Evolutionary conservation across 2,329 filamentous ascomycete species (phyloP).

Genomic region (Colletotrichum sp.): DNA sequence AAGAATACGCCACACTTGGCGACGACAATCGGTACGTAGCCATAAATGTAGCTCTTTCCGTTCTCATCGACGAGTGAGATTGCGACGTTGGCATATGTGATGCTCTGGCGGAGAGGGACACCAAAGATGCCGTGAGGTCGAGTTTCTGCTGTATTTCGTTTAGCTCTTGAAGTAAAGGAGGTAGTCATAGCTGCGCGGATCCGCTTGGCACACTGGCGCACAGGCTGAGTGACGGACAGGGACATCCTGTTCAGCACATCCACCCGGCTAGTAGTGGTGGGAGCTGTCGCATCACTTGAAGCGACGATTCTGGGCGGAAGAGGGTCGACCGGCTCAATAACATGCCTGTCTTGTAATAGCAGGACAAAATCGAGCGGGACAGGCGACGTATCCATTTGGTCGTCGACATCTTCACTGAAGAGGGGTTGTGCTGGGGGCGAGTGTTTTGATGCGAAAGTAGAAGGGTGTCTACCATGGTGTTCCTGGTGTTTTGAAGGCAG

Average conservation of each 20-base stretch:
- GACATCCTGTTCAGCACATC: constrained; percentile 13
- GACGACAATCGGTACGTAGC: constrained; percentile 97
- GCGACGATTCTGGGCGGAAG: background rate
- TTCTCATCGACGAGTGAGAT: constrained; percentile 94
- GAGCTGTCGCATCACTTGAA: constrained; percentile 22
- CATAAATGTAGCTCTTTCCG: constrained; percentile 96
- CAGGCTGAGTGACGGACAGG: constrained; percentile 12
- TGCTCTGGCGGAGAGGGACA: constrained; percentile 89
- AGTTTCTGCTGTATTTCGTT: constrained; percentile 39
- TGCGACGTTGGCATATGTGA: constrained; percentile 96
- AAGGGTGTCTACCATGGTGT: constrained; percentile 56
- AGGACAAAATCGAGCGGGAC: constrained; percentile 10
- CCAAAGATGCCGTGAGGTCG: constrained; percentile 85
- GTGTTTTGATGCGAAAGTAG: constrained; percentile 21
- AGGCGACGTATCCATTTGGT: constrained; percentile 5
- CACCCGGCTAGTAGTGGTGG: background rate
- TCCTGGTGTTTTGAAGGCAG: constrained; percentile 65
- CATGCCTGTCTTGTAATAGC: constrained; percentile 16
- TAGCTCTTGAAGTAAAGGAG: constrained; percentile 24
- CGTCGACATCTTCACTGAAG: constrained; percentile 21
- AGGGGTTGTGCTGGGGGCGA: constrained; percentile 4
- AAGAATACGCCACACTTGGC: constrained; percentile 97
- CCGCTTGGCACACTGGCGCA: constrained; percentile 15
- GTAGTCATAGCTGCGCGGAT: constrained; percentile 10
- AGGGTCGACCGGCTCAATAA: background rate